These are phyloP conservation scores for Meripilus lineatus DNA, from an alignment of 1,284 basidiomycete species.

Conservation along the genomic window DNA sequence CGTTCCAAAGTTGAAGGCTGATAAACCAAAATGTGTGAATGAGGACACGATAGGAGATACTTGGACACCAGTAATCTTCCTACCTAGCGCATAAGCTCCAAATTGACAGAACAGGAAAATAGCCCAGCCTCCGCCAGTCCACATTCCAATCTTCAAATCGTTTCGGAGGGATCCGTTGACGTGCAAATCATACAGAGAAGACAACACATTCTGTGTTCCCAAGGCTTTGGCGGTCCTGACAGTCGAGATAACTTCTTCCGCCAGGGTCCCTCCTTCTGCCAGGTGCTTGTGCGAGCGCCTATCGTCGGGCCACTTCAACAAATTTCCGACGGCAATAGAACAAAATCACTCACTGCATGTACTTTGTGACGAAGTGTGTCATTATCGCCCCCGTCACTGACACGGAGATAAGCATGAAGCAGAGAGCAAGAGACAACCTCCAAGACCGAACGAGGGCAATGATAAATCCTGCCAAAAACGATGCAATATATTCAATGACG, in stretches of 20 bases:
- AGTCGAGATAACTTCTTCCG: slow-evolving; percentile 92
- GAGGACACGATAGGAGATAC: slow-evolving; percentile 18
- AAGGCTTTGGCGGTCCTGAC: slow-evolving; percentile 91
- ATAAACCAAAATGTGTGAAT: slow-evolving; percentile 12
- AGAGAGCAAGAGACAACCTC: slow-evolving; percentile 86
- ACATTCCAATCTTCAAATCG: slow-evolving; percentile 65
- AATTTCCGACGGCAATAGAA: neutral
- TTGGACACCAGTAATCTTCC: slow-evolving; percentile 12
- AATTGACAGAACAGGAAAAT: slow-evolving; percentile 83
- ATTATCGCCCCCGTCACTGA: slow-evolving; percentile 71
- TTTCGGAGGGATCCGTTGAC: slow-evolving; percentile 50
- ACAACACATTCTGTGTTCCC: slow-evolving; percentile 72
- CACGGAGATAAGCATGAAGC: slow-evolving; percentile 87
- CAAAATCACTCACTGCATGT: slow-evolving; percentile 54
- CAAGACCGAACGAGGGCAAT: slow-evolving; percentile 70
- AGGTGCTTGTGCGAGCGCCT: slow-evolving; percentile 43
- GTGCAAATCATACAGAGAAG: slow-evolving; percentile 63
- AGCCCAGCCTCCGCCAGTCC: slow-evolving; percentile 64
- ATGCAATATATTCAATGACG: slow-evolving; percentile 52
- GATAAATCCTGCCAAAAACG: slow-evolving; percentile 77
- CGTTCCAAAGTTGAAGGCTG: slow-evolving; percentile 80
- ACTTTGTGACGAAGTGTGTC: slow-evolving; percentile 70
- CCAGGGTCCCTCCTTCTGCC: slow-evolving; percentile 79
- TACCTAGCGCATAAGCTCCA: slow-evolving; percentile 59
- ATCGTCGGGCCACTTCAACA: neutral